phyloP scores from a whole-genome alignment of 495 filamentous ascomycete genomes.

The Podospora comata region DNA sequence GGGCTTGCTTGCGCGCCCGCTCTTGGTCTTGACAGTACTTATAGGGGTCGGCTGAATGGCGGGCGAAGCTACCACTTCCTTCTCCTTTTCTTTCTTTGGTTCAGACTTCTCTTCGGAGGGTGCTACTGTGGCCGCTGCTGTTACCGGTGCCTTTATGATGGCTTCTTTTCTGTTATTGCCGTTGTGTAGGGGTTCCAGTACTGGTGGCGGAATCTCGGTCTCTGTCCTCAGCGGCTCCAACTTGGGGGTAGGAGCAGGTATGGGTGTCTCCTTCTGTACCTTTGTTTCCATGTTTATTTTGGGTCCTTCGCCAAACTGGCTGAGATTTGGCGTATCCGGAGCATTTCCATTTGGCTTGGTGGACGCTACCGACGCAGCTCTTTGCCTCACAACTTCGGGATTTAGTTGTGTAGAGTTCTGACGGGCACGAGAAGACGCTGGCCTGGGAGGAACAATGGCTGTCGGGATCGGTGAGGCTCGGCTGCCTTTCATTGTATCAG shows the following conservation, averaged over 20 bases:
- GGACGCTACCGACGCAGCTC: conserved; percentile 59
- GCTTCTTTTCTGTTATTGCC: conserved; percentile 34
- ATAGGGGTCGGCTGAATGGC: conserved; percentile 31
- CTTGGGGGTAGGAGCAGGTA: conserved; percentile 16
- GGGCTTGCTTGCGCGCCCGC: conserved; percentile 60
- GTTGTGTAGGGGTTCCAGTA: conserved; percentile 20
- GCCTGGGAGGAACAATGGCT: conserved; percentile 44
- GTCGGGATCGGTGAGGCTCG: conserved; percentile 40
- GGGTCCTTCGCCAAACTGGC: conserved; percentile 25
- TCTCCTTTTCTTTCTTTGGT: conserved; percentile 28
- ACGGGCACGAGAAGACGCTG: conserved; percentile 63
- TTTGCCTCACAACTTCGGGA: conserved; percentile 51
- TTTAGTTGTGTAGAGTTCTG: conserved; percentile 61
- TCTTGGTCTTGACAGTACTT: conserved; percentile 49
- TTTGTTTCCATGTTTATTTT: conserved; percentile 35
- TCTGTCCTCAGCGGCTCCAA: conserved; percentile 22
- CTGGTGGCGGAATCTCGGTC: conserved; percentile 20
- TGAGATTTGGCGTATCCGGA: conserved; percentile 29
- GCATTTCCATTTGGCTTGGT: conserved; percentile 39
- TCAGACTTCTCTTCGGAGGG: background rate
- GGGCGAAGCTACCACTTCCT: conserved; percentile 28
- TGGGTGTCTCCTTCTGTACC: conserved; percentile 34
- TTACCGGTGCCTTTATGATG: conserved; percentile 21
- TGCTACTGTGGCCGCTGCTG: conserved; percentile 4
- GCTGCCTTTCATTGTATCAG: conserved; percentile 42